Conservation (phyloP, 192 early-diverging fungal species). For the Dissophora ornata region DNA sequence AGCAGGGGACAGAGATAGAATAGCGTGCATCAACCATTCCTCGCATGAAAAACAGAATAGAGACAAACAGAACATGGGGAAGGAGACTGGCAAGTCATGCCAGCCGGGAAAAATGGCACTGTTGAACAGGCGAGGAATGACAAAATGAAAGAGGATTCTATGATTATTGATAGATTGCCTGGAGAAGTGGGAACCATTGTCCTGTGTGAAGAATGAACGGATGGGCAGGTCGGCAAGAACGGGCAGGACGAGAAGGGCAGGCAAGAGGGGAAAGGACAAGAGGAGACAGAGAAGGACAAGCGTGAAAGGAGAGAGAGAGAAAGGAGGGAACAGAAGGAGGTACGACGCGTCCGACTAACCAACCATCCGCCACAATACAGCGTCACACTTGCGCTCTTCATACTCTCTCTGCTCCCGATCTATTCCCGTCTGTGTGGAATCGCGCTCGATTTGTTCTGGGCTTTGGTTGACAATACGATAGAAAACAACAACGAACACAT, state of each 20-base stretch:
- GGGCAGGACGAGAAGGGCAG: not conserved
- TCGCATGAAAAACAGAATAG: constrained; percentile 4
- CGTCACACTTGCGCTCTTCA: no score
- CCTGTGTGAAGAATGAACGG: no score
- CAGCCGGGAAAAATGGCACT: not conserved
- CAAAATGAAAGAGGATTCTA: not conserved
- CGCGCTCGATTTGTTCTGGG: no score
- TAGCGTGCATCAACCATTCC: not conserved
- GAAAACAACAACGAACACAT: no score
- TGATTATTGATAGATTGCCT: not conserved
- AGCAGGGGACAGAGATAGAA: constrained; percentile 19
- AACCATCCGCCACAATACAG: not conserved
- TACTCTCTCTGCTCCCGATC: no score
- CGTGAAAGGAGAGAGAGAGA: not conserved
- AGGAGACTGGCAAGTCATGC: not conserved
- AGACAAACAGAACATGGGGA: not conserved
- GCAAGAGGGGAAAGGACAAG: not conserved
- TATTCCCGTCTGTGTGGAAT: no score
- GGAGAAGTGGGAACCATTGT: no score
- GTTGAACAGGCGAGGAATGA: not conserved
- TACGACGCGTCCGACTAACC: constrained; percentile 1
- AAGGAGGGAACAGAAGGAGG: constrained; percentile 3
- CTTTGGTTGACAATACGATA: no score
- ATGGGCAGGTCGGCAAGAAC: not conserved
- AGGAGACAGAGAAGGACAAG: not conserved